phyloP scores from a whole-genome alignment of 768 basidiomycete species.

The Holtermannia corniformis region DNA sequence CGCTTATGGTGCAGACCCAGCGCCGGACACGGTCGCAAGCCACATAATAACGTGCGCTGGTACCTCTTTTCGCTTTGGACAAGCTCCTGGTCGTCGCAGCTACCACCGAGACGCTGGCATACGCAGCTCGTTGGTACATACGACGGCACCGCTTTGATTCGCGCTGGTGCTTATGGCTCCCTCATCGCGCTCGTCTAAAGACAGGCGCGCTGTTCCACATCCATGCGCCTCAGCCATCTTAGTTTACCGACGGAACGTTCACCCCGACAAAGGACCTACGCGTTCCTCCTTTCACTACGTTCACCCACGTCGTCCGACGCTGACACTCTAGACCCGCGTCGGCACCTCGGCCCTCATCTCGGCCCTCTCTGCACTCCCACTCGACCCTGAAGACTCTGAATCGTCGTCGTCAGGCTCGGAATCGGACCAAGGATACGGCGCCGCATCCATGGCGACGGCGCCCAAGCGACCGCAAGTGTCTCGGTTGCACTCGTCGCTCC shows the following conservation, averaged over 20 bases:
- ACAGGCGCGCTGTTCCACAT: too few species aligned
- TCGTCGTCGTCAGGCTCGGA: slow-evolving; percentile 9
- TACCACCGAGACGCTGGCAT: too few species aligned
- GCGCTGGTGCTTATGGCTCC: too few species aligned
- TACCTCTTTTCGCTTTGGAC: too few species aligned
- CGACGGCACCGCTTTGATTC: too few species aligned
- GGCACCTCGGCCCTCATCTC: slow-evolving; percentile 35
- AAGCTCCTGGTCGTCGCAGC: too few species aligned
- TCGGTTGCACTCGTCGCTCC: slow-evolving; percentile 25
- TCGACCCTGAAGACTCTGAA: slow-evolving; percentile 20
- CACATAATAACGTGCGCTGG: too few species aligned
- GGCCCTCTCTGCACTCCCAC: slow-evolving; percentile 29
- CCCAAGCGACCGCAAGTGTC: slow-evolving; percentile 5
- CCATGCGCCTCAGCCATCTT: not conserved
- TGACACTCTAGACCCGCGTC: slow-evolving; percentile 25
- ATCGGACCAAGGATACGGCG: slow-evolving; percentile 9
- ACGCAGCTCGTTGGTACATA: too few species aligned
- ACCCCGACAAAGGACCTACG: not conserved
- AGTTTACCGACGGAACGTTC: not conserved
- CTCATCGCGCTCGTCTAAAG: too few species aligned
- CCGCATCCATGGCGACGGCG: not conserved
- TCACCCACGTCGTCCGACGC: not conserved
- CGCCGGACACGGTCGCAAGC: too few species aligned
- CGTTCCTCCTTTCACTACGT: not conserved
- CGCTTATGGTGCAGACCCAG: too few species aligned